phyloP scores from a whole-genome alignment of 805 yeast species.

The Cyberlindnera suaveolens region DNA sequence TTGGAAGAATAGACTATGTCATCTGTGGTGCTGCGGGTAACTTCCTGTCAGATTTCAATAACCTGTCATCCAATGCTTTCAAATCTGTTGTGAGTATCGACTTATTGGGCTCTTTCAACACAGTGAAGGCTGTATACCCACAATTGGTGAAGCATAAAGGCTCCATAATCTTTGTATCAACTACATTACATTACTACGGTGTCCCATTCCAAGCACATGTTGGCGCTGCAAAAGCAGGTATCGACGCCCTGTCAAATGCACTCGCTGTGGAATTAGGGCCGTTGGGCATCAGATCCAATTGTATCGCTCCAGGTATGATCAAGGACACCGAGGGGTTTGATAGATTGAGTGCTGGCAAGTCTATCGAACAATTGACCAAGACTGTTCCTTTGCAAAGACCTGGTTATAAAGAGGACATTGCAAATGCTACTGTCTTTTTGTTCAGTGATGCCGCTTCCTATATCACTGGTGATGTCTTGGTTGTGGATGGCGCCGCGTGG shows the following conservation, averaged over 20 bases:
- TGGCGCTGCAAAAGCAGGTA: constrained; percentile 93
- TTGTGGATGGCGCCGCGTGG: constrained; percentile 93
- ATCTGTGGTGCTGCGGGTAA: constrained; percentile 97
- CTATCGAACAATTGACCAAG: constrained; percentile 33
- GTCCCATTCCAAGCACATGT: constrained; percentile 87
- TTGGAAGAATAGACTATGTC: constrained; percentile 80
- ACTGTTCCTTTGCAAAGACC: constrained; percentile 53
- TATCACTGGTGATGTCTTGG: constrained; percentile 68
- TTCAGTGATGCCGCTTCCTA: constrained; percentile 79
- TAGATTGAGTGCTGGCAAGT: constrained; percentile 44
- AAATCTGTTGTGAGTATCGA: constrained; percentile 84
- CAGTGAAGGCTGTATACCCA: constrained; percentile 74
- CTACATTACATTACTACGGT: constrained; percentile 87
- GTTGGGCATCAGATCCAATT: constrained; percentile 73
- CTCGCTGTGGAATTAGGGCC: constrained; percentile 92
- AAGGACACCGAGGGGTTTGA: constrained; percentile 81
- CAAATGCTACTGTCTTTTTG: constrained; percentile 77
- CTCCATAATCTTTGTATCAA: constrained; percentile 68
- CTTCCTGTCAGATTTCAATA: constrained; percentile 74
- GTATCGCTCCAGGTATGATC: constrained; percentile 90
- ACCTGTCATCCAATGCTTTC: constrained; percentile 79
- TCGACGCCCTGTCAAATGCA: constrained; percentile 80
- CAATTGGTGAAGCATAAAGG: constrained; percentile 66
- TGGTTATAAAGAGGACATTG: constrained; percentile 74
- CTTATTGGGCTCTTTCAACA: constrained; percentile 81